Conservation (phyloP, 805 yeast genomes). For the Wickerhamiella alocasiicola region DNA sequence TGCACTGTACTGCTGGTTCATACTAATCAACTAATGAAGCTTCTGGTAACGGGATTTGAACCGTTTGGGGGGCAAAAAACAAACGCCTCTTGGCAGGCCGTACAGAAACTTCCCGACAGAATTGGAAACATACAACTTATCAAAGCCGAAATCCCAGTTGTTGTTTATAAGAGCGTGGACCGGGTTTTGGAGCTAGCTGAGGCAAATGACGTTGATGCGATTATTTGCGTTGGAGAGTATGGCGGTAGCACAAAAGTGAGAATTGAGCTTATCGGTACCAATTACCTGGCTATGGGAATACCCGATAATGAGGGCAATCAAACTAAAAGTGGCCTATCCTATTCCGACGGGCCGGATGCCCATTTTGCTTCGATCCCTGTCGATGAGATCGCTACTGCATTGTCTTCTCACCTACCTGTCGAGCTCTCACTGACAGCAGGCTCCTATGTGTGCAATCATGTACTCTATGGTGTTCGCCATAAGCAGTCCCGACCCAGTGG, state of each 20-base stretch:
- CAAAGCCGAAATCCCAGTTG: constrained; percentile 14
- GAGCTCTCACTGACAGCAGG: constrained; percentile 17
- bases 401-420: constrained; percentile 12
- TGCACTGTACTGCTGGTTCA: not conserved
- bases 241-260: constrained; percentile 14
- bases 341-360: constrained; percentile 14
- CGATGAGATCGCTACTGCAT: constrained; percentile 6
- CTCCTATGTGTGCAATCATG: constrained; percentile 18
- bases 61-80: constrained; percentile 16
- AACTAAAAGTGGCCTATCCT: constrained; percentile 3
- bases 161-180: constrained; percentile 12
- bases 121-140: constrained; percentile 6
- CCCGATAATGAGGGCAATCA: constrained; percentile 16
- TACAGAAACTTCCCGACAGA: constrained; percentile 10
- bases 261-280: constrained; percentile 17
- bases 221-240: constrained; percentile 17
- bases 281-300: constrained; percentile 13
- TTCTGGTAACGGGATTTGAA: constrained; percentile 17
- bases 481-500: constrained; percentile 12
- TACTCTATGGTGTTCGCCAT: constrained; percentile 14
- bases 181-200: constrained; percentile 10
- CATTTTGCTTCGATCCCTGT: constrained; percentile 15
- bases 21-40: constrained; percentile 8
- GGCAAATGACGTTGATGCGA: constrained; percentile 13
- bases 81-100: constrained; percentile 18